These are phyloP conservation scores for Marasmius sp. DNA, from an alignment of 1,284 basidiomycete genomes.

Conservation along the genomic window DNA sequence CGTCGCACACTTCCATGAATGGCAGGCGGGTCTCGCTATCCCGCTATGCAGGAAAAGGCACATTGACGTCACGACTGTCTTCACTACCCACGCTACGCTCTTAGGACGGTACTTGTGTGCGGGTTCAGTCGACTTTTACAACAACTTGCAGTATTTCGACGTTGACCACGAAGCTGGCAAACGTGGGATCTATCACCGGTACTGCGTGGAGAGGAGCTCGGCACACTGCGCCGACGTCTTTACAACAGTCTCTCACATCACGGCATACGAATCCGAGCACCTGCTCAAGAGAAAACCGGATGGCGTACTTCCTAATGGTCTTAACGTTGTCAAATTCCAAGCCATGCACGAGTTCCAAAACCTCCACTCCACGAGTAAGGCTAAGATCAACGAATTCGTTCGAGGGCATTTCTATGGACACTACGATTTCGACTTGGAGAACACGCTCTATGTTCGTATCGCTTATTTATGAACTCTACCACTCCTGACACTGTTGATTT, in stretches of 20 bases:
- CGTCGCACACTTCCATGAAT: conserved; percentile 98
- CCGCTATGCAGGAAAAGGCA: conserved; percentile 95
- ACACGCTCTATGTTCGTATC: conserved; percentile 89
- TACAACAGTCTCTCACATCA: conserved; percentile 97
- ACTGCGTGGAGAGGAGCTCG: conserved; percentile 95
- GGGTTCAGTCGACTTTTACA: conserved; percentile 98
- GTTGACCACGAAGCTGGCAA: conserved; percentile 99
- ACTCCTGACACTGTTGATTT: neutral
- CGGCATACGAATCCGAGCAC: conserved; percentile 96
- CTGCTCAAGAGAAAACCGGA: conserved; percentile 97
- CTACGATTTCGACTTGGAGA: conserved; percentile 94
- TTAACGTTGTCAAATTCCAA: conserved; percentile 96
- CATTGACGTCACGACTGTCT: conserved; percentile 96
- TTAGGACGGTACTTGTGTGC: conserved; percentile 98
- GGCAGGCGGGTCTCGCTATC: conserved; percentile 97
- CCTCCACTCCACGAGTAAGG: conserved; percentile 87
- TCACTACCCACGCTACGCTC: conserved; percentile 98
- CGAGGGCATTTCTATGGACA: conserved; percentile 98
- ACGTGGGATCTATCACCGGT: conserved; percentile 89
- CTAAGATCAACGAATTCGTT: conserved; percentile 97
- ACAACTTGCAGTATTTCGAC: conserved; percentile 99
- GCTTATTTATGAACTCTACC: neutral
- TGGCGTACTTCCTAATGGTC: conserved; percentile 95
- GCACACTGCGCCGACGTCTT: conserved; percentile 97
- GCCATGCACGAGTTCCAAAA: conserved; percentile 99